These are phyloP conservation scores for Plasmodium relictum DNA, from an alignment of 169 alveolate genomes.

Conservation along the genomic window DNA sequence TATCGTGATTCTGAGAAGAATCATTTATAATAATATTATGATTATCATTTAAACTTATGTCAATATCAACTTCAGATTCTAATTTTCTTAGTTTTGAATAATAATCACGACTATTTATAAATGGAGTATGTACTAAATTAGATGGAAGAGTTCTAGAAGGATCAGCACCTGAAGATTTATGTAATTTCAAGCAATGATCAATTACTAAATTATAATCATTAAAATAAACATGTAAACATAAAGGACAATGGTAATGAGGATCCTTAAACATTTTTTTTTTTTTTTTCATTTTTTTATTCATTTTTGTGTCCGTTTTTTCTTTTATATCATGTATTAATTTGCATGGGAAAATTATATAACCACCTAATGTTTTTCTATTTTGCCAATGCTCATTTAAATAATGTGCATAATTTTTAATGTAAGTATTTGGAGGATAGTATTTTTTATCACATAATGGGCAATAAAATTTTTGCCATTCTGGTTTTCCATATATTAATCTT, in stretches of 20 bases:
- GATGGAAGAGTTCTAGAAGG: constrained; percentile 65
- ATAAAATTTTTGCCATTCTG: constrained; percentile 78
- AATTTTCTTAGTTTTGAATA: constrained; percentile 39
- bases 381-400: constrained; percentile 79
- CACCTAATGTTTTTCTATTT: constrained; percentile 77
- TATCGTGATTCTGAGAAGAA: background rate
- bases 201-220: constrained; percentile 27
- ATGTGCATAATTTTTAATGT: constrained; percentile 74
- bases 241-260: constrained; percentile 71
- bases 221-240: constrained; percentile 40
- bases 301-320: constrained; percentile 14
- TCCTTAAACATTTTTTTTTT: constrained; percentile 36
- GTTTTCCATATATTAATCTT: constrained; percentile 78
- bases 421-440: constrained; percentile 77
- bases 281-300: constrained; percentile 36
- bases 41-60: background rate
- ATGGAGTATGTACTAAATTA: constrained; percentile 53
- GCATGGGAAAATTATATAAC: constrained; percentile 84
- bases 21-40: background rate
- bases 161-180: constrained; percentile 63
- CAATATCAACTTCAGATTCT: constrained; percentile 12
- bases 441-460: constrained; percentile 81
- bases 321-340: constrained; percentile 39
- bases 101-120: constrained; percentile 52
- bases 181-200: constrained; percentile 41